phyloP scores from a whole-genome alignment of 1,284 basidiomycete species.

The Cutaneotrichosporon sp. region DNA sequence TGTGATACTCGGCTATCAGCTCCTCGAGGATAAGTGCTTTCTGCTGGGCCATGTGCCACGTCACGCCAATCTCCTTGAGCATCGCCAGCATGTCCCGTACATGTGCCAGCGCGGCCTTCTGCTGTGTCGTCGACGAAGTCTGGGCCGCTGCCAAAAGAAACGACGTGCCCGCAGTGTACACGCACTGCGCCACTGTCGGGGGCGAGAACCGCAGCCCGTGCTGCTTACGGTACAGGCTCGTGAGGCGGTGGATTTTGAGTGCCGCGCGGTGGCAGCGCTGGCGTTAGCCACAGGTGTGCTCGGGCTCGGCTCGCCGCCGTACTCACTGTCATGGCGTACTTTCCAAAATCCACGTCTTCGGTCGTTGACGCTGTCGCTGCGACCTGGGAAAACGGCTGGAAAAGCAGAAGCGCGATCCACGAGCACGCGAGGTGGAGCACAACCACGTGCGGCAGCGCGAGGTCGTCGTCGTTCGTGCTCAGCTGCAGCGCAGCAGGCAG shows the following conservation, averaged over 20 bases:
- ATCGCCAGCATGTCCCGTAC: constrained; percentile 6
- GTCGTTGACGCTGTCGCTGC: neutral
- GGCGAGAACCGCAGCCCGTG: constrained; percentile 61
- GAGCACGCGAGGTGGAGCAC: constrained; percentile 61
- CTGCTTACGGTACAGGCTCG: constrained; percentile 56
- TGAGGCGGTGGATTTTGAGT: constrained; percentile 59
- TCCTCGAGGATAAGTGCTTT: constrained; percentile 13
- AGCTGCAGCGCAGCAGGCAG: constrained; percentile 53
- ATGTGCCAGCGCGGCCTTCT: neutral
- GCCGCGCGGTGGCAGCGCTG: constrained; percentile 60
- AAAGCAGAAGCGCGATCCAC: constrained; percentile 62
- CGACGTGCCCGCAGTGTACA: constrained; percentile 61
- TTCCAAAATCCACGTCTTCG: constrained; percentile 6
- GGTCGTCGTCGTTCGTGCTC: constrained; percentile 50
- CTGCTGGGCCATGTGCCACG: constrained; percentile 10
- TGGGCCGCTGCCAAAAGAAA: constrained; percentile 16
- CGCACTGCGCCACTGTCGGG: constrained; percentile 59
- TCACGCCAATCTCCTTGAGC: constrained; percentile 10
- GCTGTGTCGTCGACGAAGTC: neutral
- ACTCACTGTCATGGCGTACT: constrained; percentile 13
- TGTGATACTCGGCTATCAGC: constrained; percentile 5
- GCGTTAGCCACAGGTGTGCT: neutral
- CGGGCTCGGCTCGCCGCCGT: neutral
- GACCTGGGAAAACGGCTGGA: constrained; percentile 54
- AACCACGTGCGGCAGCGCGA: constrained; percentile 58